phyloP scores from a whole-genome alignment of 345 rosid genomes.

The Murraya koenigii region DNA sequence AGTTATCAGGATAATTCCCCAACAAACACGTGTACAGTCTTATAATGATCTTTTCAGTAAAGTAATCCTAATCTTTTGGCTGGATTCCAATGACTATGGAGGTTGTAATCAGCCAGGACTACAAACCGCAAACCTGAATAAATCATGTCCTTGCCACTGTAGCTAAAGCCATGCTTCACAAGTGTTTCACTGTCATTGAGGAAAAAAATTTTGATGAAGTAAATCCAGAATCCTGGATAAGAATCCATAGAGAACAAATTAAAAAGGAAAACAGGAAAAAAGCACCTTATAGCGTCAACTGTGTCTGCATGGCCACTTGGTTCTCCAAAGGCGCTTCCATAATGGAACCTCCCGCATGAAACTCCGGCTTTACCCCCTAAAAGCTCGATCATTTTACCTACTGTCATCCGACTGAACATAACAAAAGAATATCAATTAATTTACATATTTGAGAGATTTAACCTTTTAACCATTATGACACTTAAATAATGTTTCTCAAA shows the following conservation, averaged over 20 bases:
- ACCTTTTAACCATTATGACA: not conserved
- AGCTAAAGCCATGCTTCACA: constrained; percentile 71
- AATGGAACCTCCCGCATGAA: constrained; percentile 77
- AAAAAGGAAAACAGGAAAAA: not conserved
- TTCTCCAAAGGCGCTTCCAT: constrained; percentile 98
- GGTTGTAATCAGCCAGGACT: not conserved
- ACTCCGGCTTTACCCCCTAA: constrained; percentile 96
- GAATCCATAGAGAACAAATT: not conserved
- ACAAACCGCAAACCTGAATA: constrained; percentile 65
- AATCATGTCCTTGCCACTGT: constrained; percentile 87
- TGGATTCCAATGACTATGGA: not conserved
- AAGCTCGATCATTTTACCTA: constrained; percentile 98
- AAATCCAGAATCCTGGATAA: not conserved
- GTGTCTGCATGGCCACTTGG: constrained; percentile 91
- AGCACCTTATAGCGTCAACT: constrained; percentile 76
- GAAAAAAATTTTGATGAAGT: constrained; percentile 8
- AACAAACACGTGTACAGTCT: not conserved
- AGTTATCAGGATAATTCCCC: constrained; percentile 19
- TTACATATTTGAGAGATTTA: not conserved
- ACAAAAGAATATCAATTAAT: constrained; percentile 17
- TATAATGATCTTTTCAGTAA: not conserved
- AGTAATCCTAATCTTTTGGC: not conserved
- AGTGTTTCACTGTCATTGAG: constrained; percentile 63
- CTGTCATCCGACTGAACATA: constrained; percentile 86
- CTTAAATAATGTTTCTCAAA: not conserved